Evolutionary conservation across 1,284 basidiomycete genomes (phyloP), one percentile per base, ranked within the genome.

Genomic region (Mycosarcoma maydis): DNA sequence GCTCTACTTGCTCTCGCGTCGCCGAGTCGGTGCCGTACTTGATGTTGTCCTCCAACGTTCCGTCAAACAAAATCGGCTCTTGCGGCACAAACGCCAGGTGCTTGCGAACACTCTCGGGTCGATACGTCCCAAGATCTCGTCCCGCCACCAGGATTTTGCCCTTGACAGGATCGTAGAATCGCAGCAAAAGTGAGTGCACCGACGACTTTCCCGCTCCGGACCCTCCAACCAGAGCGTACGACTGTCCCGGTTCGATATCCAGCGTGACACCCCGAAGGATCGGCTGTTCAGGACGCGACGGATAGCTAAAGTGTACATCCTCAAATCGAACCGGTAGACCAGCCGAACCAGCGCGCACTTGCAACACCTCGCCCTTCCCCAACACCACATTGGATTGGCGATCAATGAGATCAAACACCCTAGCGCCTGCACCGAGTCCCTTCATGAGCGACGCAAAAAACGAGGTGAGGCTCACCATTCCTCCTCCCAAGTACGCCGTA

Each of bases 341-440:
- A 49, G 41, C 52, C 4, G 48, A 24, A 3, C 37, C 34, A 20
- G 36, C 32, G 14, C 50, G 11, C 1, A 70, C 33, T n/a, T 45
- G 39, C 4, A 73, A 54, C 33, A 32, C 20, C 38, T 51, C 47
- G 19, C 75, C 78, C 20, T 68, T 46, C 37, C 69, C 76, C 6
- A 75, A 58, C 23, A 50, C 59, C 30, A 82, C 71, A 37, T 50
- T 69, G 17, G 83, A 82, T 39, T 79, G 71, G n/a, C 83, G 81
- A 58, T 95, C 93, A 17, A 98, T 86, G 6, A 98, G 87, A 73
- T 94, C 92, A 82, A 98, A 98, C 7, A 98, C 90, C 22, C 96
- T 90, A 1, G 88, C 87, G 9, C 93, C 93, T 0, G 96, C 95
- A 46, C 95, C 95, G 43, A 98, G 88, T 38, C 92, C 94, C 60